Evolutionary conservation across 106 monocot species (phyloP).

Genomic region (Cymbidium sinense): DNA sequence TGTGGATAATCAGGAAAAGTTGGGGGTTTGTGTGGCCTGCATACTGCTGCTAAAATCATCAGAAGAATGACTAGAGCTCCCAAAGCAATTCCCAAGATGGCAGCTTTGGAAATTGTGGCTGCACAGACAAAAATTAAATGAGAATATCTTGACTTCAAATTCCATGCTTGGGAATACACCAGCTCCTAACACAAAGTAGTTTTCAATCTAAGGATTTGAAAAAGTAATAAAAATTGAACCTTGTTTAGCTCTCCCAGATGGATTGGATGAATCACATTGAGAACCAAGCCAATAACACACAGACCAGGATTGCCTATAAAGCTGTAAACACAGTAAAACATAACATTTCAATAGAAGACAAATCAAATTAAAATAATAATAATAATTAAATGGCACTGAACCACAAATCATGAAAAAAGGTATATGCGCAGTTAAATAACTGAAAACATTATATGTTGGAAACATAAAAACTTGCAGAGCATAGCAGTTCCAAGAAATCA

Average conservation of each 20-base stretch:
- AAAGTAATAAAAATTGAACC: background rate
- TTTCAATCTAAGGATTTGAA: background rate
- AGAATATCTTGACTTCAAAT: background rate
- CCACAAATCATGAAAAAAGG: too few relatives aligned
- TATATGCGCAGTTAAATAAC: too few relatives aligned
- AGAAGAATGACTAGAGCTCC: constrained; percentile 72
- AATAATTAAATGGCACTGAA: too few relatives aligned
- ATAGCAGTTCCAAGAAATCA: background rate
- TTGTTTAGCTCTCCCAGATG: constrained; percentile 38
- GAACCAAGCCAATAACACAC: constrained; percentile 74
- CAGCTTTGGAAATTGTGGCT: constrained; percentile 67
- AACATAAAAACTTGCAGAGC: background rate
- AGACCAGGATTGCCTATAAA: constrained; percentile 89
- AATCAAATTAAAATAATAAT: background rate
- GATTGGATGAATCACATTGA: constrained; percentile 37
- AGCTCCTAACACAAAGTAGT: background rate
- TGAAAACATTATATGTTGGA: too few relatives aligned
- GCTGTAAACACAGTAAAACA: constrained; percentile 24
- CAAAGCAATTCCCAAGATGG: constrained; percentile 75
- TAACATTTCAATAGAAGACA: background rate
- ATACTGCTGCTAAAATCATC: constrained; percentile 65
- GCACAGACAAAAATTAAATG: background rate
- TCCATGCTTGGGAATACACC: background rate
- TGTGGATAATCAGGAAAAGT: constrained; percentile 32
- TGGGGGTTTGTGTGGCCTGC: constrained; percentile 58